Conservation (phyloP, 139 green algal genomes). For the Chlamydomonas schloesseri region DNA sequence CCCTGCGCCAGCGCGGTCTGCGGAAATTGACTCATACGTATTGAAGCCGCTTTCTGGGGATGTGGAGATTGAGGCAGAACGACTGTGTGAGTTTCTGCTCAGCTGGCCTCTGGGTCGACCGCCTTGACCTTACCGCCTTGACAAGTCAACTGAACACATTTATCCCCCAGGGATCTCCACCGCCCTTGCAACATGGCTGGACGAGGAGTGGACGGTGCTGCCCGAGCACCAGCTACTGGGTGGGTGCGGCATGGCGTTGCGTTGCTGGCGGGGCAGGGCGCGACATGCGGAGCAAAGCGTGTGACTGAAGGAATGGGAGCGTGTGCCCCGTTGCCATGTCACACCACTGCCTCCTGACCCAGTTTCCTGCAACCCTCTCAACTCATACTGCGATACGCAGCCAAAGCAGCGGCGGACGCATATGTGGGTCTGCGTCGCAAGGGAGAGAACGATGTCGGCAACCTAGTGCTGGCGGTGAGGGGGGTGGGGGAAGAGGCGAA, state of each 20-base stretch:
- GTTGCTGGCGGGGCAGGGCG: too few species aligned
- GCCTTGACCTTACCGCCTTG: background rate
- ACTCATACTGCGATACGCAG: too few species aligned
- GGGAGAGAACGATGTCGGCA: conserved; percentile 22
- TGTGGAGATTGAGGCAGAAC: conserved; percentile 4
- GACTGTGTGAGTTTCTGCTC: background rate
- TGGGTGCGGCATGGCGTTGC: background rate
- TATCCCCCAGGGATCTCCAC: conserved; percentile 14
- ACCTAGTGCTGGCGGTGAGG: conserved; percentile 19
- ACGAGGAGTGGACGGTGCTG: conserved; percentile 46
- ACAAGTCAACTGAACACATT: background rate
- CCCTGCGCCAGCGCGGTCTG: too few species aligned
- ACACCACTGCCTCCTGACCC: too few species aligned
- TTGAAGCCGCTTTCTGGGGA: background rate
- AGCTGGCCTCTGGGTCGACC: background rate
- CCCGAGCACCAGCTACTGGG: conserved; percentile 20
- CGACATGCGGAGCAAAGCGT: too few species aligned
- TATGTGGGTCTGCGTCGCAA: conserved; percentile 12
- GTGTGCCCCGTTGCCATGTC: too few species aligned
- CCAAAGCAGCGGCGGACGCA: conserved; percentile 19
- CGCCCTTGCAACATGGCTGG: conserved; percentile 31
- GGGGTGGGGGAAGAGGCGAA: too few species aligned
- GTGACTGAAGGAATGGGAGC: too few species aligned
- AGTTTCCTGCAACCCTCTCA: too few species aligned
- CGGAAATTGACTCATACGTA: background rate